phyloP scores from a whole-genome alignment of 2,329 filamentous ascomycete genomes.

The Nigrospora sphaerica region DNA sequence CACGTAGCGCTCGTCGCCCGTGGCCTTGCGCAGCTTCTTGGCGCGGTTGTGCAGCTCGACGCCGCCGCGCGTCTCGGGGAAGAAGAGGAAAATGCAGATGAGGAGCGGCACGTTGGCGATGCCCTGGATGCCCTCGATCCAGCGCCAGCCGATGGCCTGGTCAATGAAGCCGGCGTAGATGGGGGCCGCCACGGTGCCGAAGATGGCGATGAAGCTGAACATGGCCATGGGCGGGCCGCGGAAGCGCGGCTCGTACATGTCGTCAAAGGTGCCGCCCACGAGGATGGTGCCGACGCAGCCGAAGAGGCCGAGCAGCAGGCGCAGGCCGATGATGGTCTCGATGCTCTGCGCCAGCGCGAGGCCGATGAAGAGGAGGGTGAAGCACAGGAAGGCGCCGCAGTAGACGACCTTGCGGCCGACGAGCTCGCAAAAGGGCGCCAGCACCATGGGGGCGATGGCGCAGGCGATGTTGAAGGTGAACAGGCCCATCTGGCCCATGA shows the following conservation, averaged over 20 bases:
- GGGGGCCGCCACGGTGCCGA: constrained; percentile 44
- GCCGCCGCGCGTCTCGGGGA: constrained; percentile 17
- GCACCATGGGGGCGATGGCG: constrained; percentile 37
- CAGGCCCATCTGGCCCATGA: constrained; percentile 39
- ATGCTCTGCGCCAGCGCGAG: constrained; percentile 39
- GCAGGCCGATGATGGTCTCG: constrained; percentile 37
- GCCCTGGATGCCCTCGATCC: constrained; percentile 46
- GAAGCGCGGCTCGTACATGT: constrained; percentile 38
- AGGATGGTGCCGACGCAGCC: constrained; percentile 42
- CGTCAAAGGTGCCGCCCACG: constrained; percentile 40
- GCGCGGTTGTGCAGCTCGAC: constrained; percentile 39
- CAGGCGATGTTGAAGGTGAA: constrained; percentile 43
- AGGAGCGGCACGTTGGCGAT: constrained; percentile 41
- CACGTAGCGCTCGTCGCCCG: constrained; percentile 42
- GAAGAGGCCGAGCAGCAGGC: constrained; percentile 38
- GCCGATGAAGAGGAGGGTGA: constrained; percentile 39
- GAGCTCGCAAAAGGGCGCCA: constrained; percentile 42
- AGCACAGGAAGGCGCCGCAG: constrained; percentile 35
- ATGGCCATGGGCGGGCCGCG: constrained; percentile 38
- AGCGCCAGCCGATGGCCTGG: constrained; percentile 43
- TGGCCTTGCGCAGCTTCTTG: constrained; percentile 35
- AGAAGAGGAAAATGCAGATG: constrained; percentile 16
- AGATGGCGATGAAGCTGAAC: constrained; percentile 41
- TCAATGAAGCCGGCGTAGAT: constrained; percentile 49
- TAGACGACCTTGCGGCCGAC: constrained; percentile 39